Conservation (phyloP, 768 basidiomycete species). For the Amyloporia xantha region DNA sequence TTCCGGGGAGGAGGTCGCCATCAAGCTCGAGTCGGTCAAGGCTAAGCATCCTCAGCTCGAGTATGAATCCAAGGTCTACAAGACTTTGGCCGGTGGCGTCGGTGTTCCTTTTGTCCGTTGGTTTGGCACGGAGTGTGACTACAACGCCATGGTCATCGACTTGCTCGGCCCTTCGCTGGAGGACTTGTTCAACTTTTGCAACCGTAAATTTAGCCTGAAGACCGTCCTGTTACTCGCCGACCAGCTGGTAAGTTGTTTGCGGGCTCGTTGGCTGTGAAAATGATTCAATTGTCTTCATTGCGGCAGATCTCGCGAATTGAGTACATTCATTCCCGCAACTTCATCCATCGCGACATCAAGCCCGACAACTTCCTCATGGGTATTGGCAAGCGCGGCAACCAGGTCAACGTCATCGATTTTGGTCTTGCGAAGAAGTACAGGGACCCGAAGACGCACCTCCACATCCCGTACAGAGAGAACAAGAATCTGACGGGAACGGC, state of each 20-base stretch:
- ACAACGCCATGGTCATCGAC: constrained; percentile 99
- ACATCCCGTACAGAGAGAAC: constrained; percentile 99
- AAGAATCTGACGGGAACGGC: constrained; percentile 99
- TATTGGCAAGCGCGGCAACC: constrained; percentile 98
- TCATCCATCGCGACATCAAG: constrained; percentile 97
- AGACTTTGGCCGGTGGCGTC: constrained; percentile 98
- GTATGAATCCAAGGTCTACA: constrained; percentile 93
- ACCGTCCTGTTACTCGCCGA: constrained; percentile 95
- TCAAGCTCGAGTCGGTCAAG: constrained; percentile 99
- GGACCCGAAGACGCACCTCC: constrained; percentile 98
- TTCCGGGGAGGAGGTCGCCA: constrained; percentile 98
- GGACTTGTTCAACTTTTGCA: constrained; percentile 91
- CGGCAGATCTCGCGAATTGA: constrained; percentile 98
- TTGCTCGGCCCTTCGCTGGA: constrained; percentile 89
- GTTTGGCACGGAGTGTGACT: constrained; percentile 95
- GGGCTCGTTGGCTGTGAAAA: no score
- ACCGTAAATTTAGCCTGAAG: constrained; percentile 96
- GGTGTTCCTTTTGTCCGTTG: constrained; percentile 98
- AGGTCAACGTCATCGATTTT: constrained; percentile 98
- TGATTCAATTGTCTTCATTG: not conserved
- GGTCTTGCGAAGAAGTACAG: constrained; percentile 99
- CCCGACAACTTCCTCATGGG: constrained; percentile 99
- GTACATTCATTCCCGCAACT: constrained; percentile 99
- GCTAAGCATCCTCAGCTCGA: constrained; percentile 99
- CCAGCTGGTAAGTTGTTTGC: constrained; percentile 60